Evolutionary conservation across 768 basidiomycete genomes (phyloP), one percentile per base, ranked within the genome.

Genomic region (Phaeotremella skinneri): DNA sequence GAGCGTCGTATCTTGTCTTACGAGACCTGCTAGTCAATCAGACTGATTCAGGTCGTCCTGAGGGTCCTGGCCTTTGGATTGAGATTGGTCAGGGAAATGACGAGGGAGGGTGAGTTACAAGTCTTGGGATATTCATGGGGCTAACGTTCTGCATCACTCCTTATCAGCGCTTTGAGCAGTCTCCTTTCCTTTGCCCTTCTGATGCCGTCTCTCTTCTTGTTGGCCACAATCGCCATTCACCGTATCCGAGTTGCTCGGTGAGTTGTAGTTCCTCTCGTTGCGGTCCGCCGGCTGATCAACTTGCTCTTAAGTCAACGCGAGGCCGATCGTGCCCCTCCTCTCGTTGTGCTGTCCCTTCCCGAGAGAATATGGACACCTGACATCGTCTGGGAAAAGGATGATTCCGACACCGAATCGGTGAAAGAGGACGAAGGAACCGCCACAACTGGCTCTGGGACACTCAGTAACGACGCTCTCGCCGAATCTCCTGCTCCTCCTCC

Each of bases 191-290:
- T 91, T 59, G 89, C 97, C 34, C 82, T 97, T 52, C 83, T 97
- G 60, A 85, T 97, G 17, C 94, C 94, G 2, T 91, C 90, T 5
- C 81, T 87, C 26, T 82, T 98, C 62, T 92, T 93, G 1, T 87
- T 96, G 70, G 78, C 90, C 61, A 94, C 92, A 0, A 85, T 96
- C 39, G 82, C 94, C 58, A 82, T 96, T 16, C 92, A 96, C 69
- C 90, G 92, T 41, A 79, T 94, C 30, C 88, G 93, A 31, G 52
- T 66, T 4, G 66, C 70, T 7, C 56, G 73, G 74, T 73, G 55
- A 69, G 73, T 49, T 39, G 16, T n/a, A 32, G 17, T 89, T 91
- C 62, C 85, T 90, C 50, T 89, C 90, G 4, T 89, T 89, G 21
- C 87, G 89, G 69, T 85, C 17, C 85, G 56, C 78, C 90, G 16